Evolutionary conservation across 352 stramenopile species (phyloP).

Genomic region (Saprolegnia parasitica): DNA sequence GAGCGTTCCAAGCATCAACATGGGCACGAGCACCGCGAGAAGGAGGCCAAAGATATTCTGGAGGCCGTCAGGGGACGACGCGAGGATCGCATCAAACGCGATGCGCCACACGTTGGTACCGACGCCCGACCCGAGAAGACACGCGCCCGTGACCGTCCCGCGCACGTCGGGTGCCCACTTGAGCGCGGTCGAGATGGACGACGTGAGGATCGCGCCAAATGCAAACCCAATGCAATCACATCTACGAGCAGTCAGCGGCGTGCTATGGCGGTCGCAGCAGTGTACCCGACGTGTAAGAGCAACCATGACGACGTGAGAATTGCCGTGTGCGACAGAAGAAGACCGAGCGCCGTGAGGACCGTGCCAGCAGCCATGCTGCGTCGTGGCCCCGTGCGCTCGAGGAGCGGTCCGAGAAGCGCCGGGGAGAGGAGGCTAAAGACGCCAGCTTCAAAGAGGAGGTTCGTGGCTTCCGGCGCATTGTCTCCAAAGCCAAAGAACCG

Average conservation of each 20-base stretch:
- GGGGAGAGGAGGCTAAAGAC: not conserved
- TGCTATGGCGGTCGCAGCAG: not conserved
- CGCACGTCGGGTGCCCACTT: constrained; percentile 24
- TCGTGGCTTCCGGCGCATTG: not conserved
- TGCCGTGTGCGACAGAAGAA: not conserved
- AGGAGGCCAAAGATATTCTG: not conserved
- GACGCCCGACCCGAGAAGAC: not conserved
- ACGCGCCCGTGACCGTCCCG: not conserved
- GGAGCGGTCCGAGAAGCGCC: not conserved
- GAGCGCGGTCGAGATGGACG: constrained; percentile 14
- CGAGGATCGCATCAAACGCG: not conserved
- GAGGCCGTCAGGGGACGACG: not conserved
- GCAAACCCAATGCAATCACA: not conserved
- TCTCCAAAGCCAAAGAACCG: not conserved
- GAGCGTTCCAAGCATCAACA: constrained; percentile 6
- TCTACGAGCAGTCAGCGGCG: not conserved
- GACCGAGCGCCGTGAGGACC: not conserved
- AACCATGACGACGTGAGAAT: not conserved
- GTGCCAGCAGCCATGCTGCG: not conserved
- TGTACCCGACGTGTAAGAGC: constrained; percentile 7
- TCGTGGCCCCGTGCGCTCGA: constrained; percentile 14
- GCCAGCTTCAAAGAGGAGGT: not conserved
- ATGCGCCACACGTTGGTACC: constrained; percentile 1
- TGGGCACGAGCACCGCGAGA: not conserved
- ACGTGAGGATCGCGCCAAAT: constrained; percentile 9